These are phyloP conservation scores for Brassica napus DNA, from an alignment of 345 rosid species.

Conservation along the genomic window Da-Ae NC_063437.1:19775501-19776000, in stretches of 20 bases:
- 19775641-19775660: neutral
- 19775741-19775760: neutral
- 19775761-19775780: neutral
- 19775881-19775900: neutral
- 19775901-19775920: neutral
- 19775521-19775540: too few species aligned
- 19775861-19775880: neutral
- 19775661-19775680: neutral
- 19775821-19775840: neutral
- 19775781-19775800: neutral
- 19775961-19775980: too few species aligned
- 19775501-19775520: neutral
- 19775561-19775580: neutral
- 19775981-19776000: too few species aligned
- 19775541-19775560: neutral
- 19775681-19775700: neutral
- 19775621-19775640: neutral
- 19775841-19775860: neutral
- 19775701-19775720: neutral
- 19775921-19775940: neutral
- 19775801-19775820: neutral
- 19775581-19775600: neutral
- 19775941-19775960: neutral
- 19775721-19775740: neutral
- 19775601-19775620: constrained; percentile 14